Evolutionary conservation across 1,284 basidiomycete species (phyloP).

Genomic region (Moniliophthora roreri): DNA sequence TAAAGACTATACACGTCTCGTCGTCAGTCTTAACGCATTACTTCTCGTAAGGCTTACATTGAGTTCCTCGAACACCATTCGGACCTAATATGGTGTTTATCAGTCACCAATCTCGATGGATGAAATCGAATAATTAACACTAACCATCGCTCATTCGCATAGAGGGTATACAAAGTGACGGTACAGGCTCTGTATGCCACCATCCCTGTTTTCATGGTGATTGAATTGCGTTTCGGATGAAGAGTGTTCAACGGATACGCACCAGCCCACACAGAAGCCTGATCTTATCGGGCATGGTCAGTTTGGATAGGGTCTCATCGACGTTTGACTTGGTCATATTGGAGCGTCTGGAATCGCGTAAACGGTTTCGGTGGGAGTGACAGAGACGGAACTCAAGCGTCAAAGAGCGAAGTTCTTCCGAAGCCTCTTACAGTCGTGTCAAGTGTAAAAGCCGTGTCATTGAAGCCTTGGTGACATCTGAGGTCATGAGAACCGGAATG

Average conservation of each 20-base stretch:
- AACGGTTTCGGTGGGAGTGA: too few species aligned
- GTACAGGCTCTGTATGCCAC: conserved; percentile 50
- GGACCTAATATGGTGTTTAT: conserved; percentile 32
- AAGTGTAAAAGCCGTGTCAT: too few species aligned
- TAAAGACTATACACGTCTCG: conserved; percentile 36
- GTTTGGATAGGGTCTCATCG: conserved; percentile 34
- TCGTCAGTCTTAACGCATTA: background rate
- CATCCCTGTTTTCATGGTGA: conserved; percentile 33
- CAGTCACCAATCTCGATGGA: too few species aligned
- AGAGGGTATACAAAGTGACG: conserved; percentile 42
- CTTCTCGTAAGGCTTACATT: conserved; percentile 29
- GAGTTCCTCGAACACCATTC: conserved; percentile 51
- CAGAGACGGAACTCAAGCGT: too few species aligned
- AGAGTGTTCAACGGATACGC: conserved; percentile 13
- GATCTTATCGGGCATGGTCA: conserved; percentile 41
- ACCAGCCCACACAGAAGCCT: conserved; percentile 43
- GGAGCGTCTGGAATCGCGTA: background rate
- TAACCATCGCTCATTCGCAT: conserved; percentile 45
- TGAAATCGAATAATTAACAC: conserved; percentile 1
- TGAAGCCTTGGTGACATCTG: too few species aligned
- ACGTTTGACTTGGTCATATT: conserved; percentile 29
- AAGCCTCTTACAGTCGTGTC: too few species aligned
- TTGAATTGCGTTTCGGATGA: background rate
- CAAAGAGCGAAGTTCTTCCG: too few species aligned
- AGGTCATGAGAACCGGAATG: too few species aligned